Percentiles rank a stretch among this genome's conserved stretches.
phyloP scores from a whole-genome alignment of 441 rosid species.

The Corymbia calophylla region DNA sequence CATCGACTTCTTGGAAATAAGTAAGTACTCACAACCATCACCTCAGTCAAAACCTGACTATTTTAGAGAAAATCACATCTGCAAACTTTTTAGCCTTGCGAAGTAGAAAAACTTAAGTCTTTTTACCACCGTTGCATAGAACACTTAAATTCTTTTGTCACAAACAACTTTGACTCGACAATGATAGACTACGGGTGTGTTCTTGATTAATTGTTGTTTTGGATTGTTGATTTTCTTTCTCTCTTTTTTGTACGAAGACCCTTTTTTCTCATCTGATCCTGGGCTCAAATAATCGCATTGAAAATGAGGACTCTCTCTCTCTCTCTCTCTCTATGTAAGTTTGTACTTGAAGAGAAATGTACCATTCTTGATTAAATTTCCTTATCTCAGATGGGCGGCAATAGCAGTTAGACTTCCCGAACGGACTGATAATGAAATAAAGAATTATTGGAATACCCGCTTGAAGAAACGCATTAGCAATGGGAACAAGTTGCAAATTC shows the following conservation, averaged over 20 bases:
- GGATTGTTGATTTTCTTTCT: neutral
- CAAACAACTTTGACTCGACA: neutral
- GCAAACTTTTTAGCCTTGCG: neutral
- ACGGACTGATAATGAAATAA: neutral
- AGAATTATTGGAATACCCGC: neutral
- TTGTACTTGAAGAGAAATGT: no score
- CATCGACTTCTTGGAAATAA: slow-evolving; percentile 40
- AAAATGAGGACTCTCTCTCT: neutral
- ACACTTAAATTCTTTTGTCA: neutral
- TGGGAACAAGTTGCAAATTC: neutral
- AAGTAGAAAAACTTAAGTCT: neutral
- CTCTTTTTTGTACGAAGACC: neutral
- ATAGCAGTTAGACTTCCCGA: neutral
- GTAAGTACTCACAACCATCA: slow-evolving; percentile 9
- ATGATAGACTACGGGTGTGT: neutral
- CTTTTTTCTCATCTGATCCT: neutral
- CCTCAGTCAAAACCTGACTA: neutral
- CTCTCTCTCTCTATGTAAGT: no score
- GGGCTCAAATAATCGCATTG: neutral
- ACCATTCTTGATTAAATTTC: no score
- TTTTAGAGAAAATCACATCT: neutral
- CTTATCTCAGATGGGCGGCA: neutral
- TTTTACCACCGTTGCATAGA: neutral
- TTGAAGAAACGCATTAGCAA: neutral
- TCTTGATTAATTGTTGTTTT: neutral